Evolutionary conservation across 2,329 filamentous ascomycete species (phyloP).

Genomic region (Ophiostoma australiae): DNA sequence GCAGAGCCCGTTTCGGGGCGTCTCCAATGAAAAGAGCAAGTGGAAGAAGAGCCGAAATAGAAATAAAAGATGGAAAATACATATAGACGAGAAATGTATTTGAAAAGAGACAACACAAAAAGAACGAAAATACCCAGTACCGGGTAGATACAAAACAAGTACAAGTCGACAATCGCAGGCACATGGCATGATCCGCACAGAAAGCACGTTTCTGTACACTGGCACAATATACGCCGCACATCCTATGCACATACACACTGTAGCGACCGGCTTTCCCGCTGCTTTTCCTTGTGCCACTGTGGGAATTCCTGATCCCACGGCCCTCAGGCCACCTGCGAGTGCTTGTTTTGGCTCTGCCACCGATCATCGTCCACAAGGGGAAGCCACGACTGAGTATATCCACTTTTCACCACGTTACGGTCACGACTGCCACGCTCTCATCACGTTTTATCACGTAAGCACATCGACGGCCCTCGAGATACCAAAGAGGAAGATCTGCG

Average conservation of each 20-base stretch:
- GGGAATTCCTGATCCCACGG: background rate
- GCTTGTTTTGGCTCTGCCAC: background rate
- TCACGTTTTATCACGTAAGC: slow-evolving; percentile 8
- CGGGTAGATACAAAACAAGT: background rate
- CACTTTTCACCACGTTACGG: background rate
- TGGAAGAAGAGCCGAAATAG: background rate
- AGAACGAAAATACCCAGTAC: background rate
- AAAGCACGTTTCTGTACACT: background rate
- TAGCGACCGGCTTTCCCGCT: too few species aligned
- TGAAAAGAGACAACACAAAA: background rate
- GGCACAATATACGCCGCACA: background rate
- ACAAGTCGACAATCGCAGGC: background rate
- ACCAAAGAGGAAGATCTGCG: background rate
- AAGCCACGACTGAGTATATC: background rate
- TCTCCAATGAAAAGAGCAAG: background rate
- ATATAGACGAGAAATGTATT: background rate
- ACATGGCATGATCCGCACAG: background rate
- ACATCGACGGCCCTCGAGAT: background rate
- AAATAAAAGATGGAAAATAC: background rate
- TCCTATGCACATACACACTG: too few species aligned
- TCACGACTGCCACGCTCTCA: background rate
- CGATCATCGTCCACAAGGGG: background rate
- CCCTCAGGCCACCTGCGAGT: background rate
- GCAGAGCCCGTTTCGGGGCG: background rate
- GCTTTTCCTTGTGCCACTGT: too few species aligned